phyloP scores from a whole-genome alignment of 257 asterid species.

The Salvia splendens region DNA sequence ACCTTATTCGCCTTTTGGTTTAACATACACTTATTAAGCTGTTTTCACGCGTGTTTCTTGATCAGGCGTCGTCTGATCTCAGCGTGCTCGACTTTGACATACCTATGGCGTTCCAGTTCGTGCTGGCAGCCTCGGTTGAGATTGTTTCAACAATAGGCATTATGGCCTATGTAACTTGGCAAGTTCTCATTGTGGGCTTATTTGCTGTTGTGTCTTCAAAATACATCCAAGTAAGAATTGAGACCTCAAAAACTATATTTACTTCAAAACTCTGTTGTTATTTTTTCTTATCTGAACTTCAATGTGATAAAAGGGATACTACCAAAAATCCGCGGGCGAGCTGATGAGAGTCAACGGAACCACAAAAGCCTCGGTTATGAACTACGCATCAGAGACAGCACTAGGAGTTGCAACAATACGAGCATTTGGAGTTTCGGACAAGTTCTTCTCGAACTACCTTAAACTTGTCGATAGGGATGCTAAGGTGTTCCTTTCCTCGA shows the following conservation, averaged over 20 bases:
- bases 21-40: too few species aligned
- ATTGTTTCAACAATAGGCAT: constrained; percentile 50
- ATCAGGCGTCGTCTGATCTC: constrained; percentile 78
- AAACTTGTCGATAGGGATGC: constrained; percentile 69
- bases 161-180: constrained; percentile 79
- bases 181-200: constrained; percentile 71
- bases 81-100: constrained; percentile 70
- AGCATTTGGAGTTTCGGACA: constrained; percentile 56
- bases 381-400: constrained; percentile 73
- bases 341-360: constrained; percentile 83
- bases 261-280: not conserved
- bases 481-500: constrained; percentile 60
- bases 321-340: constrained; percentile 74
- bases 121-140: constrained; percentile 47
- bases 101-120: constrained; percentile 50
- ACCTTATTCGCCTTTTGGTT: not conserved
- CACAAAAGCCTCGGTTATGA: constrained; percentile 83
- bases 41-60: not conserved
- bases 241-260: not conserved
- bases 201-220: constrained; percentile 56
- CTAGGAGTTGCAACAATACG: constrained; percentile 71
- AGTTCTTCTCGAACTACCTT: constrained; percentile 59
- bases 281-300: not conserved
- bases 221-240: constrained; percentile 62
- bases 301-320: constrained; percentile 53